phyloP scores from a whole-genome alignment of 2,329 filamentous ascomycete species.

The Trichoderma harzianum region DNA sequence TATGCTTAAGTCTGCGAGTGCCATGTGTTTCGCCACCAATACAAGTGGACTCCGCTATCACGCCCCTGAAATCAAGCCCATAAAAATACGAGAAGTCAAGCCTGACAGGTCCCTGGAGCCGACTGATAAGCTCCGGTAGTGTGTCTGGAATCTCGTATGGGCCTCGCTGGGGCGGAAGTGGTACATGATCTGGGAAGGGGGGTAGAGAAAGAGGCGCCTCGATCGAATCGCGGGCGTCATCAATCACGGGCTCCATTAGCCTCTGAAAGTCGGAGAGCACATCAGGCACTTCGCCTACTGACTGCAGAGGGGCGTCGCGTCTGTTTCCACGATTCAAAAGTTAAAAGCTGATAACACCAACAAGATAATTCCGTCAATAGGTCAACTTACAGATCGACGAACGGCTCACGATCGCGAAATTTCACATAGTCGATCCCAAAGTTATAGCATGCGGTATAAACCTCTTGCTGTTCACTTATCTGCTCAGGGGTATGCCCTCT shows the following conservation, averaged over 20 bases:
- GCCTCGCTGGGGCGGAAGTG: conserved; percentile 53
- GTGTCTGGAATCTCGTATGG: conserved; percentile 63
- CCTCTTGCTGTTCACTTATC: conserved; percentile 56
- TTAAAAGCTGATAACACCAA: not conserved
- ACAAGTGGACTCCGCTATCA: conserved; percentile 55
- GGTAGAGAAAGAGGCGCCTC: conserved; percentile 49
- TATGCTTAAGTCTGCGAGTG: conserved; percentile 54
- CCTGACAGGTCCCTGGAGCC: conserved; percentile 55
- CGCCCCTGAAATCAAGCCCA: conserved; percentile 50
- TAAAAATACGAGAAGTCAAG: conserved; percentile 26
- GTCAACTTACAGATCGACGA: conserved; percentile 68
- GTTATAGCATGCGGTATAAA: conserved; percentile 51
- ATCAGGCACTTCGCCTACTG: conserved; percentile 61
- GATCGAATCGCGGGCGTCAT: not conserved
- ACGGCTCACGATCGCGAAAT: conserved; percentile 75
- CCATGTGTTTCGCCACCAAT: conserved; percentile 64
- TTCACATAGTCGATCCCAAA: conserved; percentile 58
- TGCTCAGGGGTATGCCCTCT: conserved; percentile 69
- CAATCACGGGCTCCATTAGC: conserved; percentile 62
- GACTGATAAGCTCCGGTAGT: conserved; percentile 50
- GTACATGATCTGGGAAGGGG: conserved; percentile 46
- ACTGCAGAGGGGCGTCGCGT: conserved; percentile 59
- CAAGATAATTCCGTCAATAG: not conserved
- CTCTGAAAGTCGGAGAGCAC: conserved; percentile 75
- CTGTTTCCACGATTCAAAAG: conserved; percentile 37